These are phyloP conservation scores for Pseudogymnoascus sp. DNA, from an alignment of 2,329 filamentous ascomycete genomes.

Conservation along the genomic window DNA sequence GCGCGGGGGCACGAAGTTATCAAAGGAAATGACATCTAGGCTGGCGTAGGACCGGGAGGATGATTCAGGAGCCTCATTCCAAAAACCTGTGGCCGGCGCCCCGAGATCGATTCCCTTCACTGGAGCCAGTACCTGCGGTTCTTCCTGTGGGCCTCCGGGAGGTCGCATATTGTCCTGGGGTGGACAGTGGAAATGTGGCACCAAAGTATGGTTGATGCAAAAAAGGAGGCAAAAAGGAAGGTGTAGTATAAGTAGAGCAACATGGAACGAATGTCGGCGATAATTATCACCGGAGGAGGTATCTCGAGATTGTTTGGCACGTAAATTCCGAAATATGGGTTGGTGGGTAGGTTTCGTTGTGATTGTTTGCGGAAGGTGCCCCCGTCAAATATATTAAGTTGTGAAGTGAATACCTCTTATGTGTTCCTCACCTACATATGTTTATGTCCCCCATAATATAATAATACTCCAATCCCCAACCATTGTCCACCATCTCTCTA, in stretches of 20 bases:
- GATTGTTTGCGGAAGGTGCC: conserved; percentile 7
- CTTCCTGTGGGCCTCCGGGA: not conserved
- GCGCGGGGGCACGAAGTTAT: not conserved
- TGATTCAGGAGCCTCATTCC: no score
- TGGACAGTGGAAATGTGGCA: not conserved
- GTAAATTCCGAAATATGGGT: not conserved
- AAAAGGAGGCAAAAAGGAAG: conserved; percentile 5
- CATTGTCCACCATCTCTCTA: not conserved
- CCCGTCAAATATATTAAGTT: not conserved
- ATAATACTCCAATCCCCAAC: not conserved
- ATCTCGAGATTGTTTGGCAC: not conserved
- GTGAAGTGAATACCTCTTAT: not conserved
- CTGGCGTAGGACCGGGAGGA: not conserved
- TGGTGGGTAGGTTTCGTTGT: not conserved
- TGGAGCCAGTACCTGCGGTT: conserved; percentile 3
- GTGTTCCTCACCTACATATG: not conserved
- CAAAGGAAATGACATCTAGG: not conserved
- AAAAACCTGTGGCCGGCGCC: no score
- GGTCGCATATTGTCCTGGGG: conserved; percentile 5
- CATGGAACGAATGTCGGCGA: conserved; percentile 8
- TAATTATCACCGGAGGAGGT: conserved; percentile 1
- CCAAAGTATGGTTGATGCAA: conserved; percentile 6
- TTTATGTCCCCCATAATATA: not conserved
- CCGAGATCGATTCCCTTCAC: not conserved
- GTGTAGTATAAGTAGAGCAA: not conserved